A percentile compares a stretch with the other conserved stretches of the same genome.
These are phyloP conservation scores for Acmispon strigosus DNA, from an alignment of 306 rosid species.

Conservation along the genomic window DNA sequence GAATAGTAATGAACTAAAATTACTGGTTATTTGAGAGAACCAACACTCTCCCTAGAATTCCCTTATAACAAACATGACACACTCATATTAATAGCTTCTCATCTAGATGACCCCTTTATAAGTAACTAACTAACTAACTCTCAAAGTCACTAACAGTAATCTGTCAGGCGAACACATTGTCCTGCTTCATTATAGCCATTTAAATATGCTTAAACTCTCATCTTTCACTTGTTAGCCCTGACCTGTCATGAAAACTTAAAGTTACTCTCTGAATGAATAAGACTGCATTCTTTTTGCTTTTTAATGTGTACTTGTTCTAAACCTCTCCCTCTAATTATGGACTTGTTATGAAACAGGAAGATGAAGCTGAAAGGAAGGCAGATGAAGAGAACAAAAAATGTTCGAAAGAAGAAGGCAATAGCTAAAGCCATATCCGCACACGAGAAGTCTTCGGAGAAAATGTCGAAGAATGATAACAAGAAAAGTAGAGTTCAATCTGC, in stretches of 20 bases:
- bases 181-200: no score
- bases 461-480: constrained; percentile 55
- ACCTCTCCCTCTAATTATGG: constrained; percentile 1
- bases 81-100: no score
- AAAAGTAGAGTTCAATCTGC: constrained; percentile 65
- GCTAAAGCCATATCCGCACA: constrained; percentile 56
- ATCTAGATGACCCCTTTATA: no score
- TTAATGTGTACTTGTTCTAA: neutral
- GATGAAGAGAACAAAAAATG: constrained; percentile 83
- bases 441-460: constrained; percentile 56
- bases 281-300: neutral
- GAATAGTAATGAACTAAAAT: no score
- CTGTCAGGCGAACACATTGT: no score
- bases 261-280: neutral
- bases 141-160: no score
- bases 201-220: no score
- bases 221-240: neutral
- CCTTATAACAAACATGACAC: no score
- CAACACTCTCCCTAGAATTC: no score
- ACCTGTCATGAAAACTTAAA: neutral
- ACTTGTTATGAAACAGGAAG: constrained; percentile 44
- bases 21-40: no score
- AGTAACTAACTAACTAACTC: no score
- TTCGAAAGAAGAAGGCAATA: constrained; percentile 52
- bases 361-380: constrained; percentile 66